phyloP scores from a whole-genome alignment of 768 basidiomycete genomes.

The Xerocomus brunneocitrinus region DNA sequence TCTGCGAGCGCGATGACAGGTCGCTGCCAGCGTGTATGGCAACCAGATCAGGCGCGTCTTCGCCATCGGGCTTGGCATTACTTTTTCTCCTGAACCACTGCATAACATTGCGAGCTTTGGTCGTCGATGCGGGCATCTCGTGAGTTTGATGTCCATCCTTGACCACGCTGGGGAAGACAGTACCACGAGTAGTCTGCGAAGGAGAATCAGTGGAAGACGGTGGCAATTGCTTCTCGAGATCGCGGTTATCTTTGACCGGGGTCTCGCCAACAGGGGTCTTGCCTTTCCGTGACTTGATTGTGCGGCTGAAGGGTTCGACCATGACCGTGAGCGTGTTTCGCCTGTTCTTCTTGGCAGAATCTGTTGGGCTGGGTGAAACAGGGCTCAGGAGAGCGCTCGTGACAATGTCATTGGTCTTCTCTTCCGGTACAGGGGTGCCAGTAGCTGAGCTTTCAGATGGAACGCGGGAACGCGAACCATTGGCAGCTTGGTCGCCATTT shows the following conservation, averaged over 20 bases:
- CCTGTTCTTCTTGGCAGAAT: conserved; percentile 52
- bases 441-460: conserved; percentile 39
- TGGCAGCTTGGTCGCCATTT: conserved; percentile 32
- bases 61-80: conserved; percentile 37
- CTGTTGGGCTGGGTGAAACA: conserved; percentile 22
- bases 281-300: conserved; percentile 33
- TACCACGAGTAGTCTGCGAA: conserved; percentile 21
- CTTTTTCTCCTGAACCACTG: conserved; percentile 90
- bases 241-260: conserved; percentile 43
- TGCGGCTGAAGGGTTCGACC: conserved; percentile 70
- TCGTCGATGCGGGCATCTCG: conserved; percentile 66
- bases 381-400: conserved; percentile 37
- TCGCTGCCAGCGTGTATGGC: conserved; percentile 19
- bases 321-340: conserved; percentile 85
- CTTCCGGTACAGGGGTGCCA: conserved; percentile 17
- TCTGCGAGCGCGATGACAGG: conserved; percentile 27
- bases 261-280: conserved; percentile 31
- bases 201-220: conserved; percentile 31
- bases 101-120: conserved; percentile 94
- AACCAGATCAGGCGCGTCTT: conserved; percentile 13
- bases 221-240: conserved; percentile 32
- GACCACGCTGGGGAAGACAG: conserved; percentile 24
- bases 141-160: conserved; percentile 25
- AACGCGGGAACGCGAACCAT: conserved; percentile 36
- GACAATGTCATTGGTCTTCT: conserved; percentile 21